Evolutionary conservation across 805 yeast species (phyloP).

Genomic region (Saccharomycodes ludwigii): DNA sequence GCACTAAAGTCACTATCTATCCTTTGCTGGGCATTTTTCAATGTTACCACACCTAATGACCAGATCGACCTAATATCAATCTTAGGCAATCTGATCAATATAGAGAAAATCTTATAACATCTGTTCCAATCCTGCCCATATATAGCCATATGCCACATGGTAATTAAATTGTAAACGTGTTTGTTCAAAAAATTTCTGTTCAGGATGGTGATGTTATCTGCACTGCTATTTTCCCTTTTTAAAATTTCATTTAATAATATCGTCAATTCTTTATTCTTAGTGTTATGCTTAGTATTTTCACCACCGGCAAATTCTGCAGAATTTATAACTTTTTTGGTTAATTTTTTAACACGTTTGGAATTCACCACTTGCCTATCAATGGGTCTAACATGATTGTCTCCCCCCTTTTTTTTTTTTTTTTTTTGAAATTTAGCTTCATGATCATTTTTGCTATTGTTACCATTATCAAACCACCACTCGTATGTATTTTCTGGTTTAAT

Average conservation of each 20-base stretch:
- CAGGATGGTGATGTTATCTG: background rate
- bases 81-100: slow-evolving; percentile 34
- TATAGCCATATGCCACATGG: slow-evolving; percentile 37
- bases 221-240: slow-evolving; percentile 1
- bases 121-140: slow-evolving; percentile 38
- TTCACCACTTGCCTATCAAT: no score
- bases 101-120: slow-evolving; percentile 40
- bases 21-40: slow-evolving; percentile 15
- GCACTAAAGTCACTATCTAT: background rate
- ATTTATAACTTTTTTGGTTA: no score
- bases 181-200: slow-evolving; percentile 10
- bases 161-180: slow-evolving; percentile 22
- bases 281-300: no score
- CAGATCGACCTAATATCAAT: slow-evolving; percentile 47
- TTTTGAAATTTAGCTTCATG: no score
- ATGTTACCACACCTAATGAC: slow-evolving; percentile 51
- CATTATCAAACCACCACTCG: slow-evolving; percentile 16
- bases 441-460: no score
- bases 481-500: slow-evolving; percentile 20
- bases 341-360: no score
- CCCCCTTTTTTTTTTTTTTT: no score
- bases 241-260: slow-evolving; percentile 2
- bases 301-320: no score
- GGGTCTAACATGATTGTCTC: no score
- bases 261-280: no score